A percentile compares a stretch with the other conserved stretches of the same genome.
Conservation (phyloP, 305 asterid genomes). For the Lippia alba region DNA sequence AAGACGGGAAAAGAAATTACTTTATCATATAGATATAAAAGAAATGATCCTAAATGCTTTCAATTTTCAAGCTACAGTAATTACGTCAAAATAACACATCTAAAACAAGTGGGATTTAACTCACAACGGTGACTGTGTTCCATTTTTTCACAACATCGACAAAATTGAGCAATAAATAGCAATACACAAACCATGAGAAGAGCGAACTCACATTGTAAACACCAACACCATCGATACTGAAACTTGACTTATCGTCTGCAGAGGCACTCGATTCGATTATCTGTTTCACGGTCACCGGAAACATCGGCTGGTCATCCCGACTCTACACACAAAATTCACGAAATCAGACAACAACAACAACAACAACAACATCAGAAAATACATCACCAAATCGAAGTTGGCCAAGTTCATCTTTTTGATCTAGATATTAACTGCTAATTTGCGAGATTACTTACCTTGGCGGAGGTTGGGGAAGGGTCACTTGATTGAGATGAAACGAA, state of each 20-base stretch:
- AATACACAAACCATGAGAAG: not conserved
- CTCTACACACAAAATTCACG: constrained; percentile 46
- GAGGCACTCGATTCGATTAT: constrained; percentile 64
- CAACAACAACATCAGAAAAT: not conserved
- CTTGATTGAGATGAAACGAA: constrained; percentile 57
- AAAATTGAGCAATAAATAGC: not conserved
- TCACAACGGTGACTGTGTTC: not conserved
- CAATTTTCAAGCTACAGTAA: not conserved
- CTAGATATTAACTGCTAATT: not conserved
- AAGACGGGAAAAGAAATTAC: no score
- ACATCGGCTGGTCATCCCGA: constrained; percentile 78
- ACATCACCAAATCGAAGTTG: not conserved
- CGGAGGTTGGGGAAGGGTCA: constrained; percentile 62
- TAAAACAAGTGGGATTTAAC: not conserved
- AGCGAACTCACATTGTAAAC: constrained; percentile 64
- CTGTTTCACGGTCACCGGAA: constrained; percentile 87
- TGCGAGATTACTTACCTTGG: constrained; percentile 54
- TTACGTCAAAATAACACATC: not conserved
- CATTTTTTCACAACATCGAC: constrained; percentile 1
- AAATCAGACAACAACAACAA: not conserved
- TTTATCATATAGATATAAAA: no score
- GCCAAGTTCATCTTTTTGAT: not conserved
- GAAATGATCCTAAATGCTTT: not conserved
- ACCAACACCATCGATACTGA: constrained; percentile 62
- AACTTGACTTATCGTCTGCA: constrained; percentile 60